These are phyloP conservation scores for Coccomyxa sp. DNA, from an alignment of 139 green algal genomes.

Conservation along the genomic window DNA sequence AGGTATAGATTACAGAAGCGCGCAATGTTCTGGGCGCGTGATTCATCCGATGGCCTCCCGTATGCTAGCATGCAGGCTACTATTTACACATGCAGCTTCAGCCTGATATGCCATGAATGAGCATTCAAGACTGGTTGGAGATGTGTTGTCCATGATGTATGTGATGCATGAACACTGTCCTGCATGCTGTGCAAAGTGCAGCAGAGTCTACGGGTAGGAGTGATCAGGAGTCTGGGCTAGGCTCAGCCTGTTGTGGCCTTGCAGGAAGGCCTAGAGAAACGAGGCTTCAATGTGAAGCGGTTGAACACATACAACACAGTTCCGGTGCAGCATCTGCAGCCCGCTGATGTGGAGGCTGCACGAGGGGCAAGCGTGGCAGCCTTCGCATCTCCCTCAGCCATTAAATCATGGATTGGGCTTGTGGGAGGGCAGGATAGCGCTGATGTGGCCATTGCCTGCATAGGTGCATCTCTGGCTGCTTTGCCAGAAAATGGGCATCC, in stretches of 20 bases:
- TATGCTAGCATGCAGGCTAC: too few relatives aligned
- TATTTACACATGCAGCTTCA: background rate
- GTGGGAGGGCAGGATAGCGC: constrained; percentile 34
- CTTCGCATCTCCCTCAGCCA: constrained; percentile 81
- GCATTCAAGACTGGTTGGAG: background rate
- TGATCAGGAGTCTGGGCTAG: background rate
- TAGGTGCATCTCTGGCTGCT: constrained; percentile 30
- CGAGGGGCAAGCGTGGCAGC: constrained; percentile 59
- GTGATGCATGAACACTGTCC: too few relatives aligned
- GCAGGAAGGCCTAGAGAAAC: constrained; percentile 57
- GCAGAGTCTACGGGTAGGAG: background rate
- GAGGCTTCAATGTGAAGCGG: constrained; percentile 64
- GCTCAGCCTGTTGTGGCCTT: background rate
- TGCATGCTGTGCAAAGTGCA: background rate
- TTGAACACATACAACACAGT: constrained; percentile 87
- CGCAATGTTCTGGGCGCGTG: background rate
- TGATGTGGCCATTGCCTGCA: constrained; percentile 58
- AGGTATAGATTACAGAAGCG: constrained; percentile 10
- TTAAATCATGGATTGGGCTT: constrained; percentile 79
- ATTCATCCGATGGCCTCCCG: background rate
- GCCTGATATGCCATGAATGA: background rate
- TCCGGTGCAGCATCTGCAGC: constrained; percentile 40
- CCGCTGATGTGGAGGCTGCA: constrained; percentile 39
- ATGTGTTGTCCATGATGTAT: background rate
- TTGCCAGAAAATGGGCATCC: background rate